Conservation (phyloP, 2,329 filamentous ascomycete species). For the Colletotrichum aenigma region DNA sequence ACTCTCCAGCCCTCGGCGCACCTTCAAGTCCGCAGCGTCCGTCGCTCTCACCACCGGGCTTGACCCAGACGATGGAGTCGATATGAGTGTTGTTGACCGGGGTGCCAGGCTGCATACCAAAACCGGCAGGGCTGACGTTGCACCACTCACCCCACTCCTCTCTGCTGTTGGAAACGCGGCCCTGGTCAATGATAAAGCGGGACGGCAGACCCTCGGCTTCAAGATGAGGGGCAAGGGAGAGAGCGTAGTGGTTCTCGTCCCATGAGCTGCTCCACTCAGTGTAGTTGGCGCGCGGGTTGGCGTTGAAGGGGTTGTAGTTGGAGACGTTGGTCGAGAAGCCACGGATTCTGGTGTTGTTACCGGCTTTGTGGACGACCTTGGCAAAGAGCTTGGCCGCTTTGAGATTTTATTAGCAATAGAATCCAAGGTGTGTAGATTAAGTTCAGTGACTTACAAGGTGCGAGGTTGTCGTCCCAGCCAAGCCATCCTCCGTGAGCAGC, state of each 20-base stretch:
- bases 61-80: slow-evolving; percentile 49
- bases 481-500: slow-evolving; percentile 48
- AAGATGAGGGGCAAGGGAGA: slow-evolving; percentile 40
- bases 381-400: slow-evolving; percentile 43
- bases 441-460: slow-evolving; percentile 31
- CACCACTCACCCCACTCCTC: slow-evolving; percentile 48
- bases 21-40: slow-evolving; percentile 40
- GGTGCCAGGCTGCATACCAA: slow-evolving; percentile 39
- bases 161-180: slow-evolving; percentile 42
- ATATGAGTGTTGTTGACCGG: slow-evolving; percentile 38
- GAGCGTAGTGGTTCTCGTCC: slow-evolving; percentile 45
- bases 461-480: slow-evolving; percentile 43
- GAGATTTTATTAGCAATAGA: background rate
- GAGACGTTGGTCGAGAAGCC: slow-evolving; percentile 50
- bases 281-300: slow-evolving; percentile 40
- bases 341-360: slow-evolving; percentile 33
- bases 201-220: slow-evolving; percentile 41
- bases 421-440: background rate
- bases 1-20: slow-evolving; percentile 41
- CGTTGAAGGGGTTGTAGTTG: slow-evolving; percentile 44
- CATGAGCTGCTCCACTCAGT: slow-evolving; percentile 42
- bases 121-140: slow-evolving; percentile 44
- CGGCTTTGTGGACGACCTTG: slow-evolving; percentile 40
- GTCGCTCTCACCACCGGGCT: slow-evolving; percentile 49
- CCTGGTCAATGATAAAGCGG: slow-evolving; percentile 50